A percentile compares a stretch with the other conserved stretches of the same genome.
Evolutionary conservation across 2,329 filamentous ascomycete genomes (phyloP).

Genomic region (Arachnomyces sp.): DNA sequence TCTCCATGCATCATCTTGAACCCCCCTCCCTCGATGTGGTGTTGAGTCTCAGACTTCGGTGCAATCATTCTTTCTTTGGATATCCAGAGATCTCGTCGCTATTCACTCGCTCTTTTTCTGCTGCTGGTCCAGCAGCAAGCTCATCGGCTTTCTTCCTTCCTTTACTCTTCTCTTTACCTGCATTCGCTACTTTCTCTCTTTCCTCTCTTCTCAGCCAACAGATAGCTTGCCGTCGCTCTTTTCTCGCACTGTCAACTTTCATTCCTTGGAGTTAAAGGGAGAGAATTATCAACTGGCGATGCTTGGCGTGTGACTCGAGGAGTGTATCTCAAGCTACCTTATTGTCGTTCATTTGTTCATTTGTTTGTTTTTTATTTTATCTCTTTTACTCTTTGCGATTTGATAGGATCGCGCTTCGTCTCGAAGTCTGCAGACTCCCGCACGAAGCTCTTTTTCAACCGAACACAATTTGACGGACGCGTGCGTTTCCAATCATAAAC

Average conservation of each 20-base stretch:
- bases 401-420: background rate
- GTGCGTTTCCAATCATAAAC: background rate
- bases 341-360: too few species aligned
- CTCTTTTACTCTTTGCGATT: background rate
- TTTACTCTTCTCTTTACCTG: background rate
- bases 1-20: background rate
- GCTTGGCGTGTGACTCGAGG: background rate
- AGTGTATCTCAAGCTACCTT: background rate
- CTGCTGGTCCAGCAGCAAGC: background rate
- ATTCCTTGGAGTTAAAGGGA: background rate
- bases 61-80: background rate
- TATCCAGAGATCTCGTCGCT: background rate
- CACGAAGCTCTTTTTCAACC: too few species aligned
- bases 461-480: too few species aligned
- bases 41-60: too few species aligned
- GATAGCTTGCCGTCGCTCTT: background rate
- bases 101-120: background rate
- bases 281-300: background rate
- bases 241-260: background rate
- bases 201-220: background rate
- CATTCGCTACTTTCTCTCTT: background rate
- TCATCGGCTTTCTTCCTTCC: conserved; percentile 1
- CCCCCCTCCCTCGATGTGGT: background rate
- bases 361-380: background rate
- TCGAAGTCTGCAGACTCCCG: conserved; percentile 2